Evolutionary conservation across 306 rosid species (phyloP), one percentile per base, ranked within the genome.

Genomic region (Fragaria iinumae): DNA sequence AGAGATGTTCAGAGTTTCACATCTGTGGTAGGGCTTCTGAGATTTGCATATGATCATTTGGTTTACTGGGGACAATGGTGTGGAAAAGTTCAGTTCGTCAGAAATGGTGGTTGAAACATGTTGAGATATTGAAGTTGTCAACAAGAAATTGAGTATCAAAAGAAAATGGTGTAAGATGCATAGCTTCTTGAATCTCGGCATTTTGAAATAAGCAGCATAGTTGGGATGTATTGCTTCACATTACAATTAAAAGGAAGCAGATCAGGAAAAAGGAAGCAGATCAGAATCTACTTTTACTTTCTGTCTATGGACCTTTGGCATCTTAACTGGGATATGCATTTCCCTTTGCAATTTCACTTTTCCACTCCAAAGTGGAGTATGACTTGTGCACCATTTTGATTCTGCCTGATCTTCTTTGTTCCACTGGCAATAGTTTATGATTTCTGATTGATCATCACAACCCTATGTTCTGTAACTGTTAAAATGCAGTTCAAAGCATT

Each of bases 51-150:
- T 52, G 43, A 82, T 63, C 72, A 80, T 84, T 75, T 36, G 81
- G 62, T 75, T 71, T 57, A 89, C 23, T 11, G 74, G 80, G 69
- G 71, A 83, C 56, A 87, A 67, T 27, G 87, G 86, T 39, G 84
- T 45, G 85, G 84, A 85, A 72, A 83, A 82, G 69, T n/a, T 82
- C 67, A 80, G 73, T 71, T 86, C 82, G 1, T 84, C 87, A 79
- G 82, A 83, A 77, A 79, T 73, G 49, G 34, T 84, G 67, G 75
- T 71, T 48, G 76, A 81, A 66, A 75, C 67, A 73, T 77, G 63
- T 14, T 84, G 81, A 29, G 84, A 36, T 45, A 56, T 47, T 72
- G 87, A 81, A 88, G 82, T 79, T 77, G 79, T 39, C 67, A 82
- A 55, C 27, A 73, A 76, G 71, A 86, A 41, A 83, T 72, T 83